Evolutionary conservation across 371 early-diverging fungal species (phyloP).

Genomic region (Rhizomucor miehei): DNA sequence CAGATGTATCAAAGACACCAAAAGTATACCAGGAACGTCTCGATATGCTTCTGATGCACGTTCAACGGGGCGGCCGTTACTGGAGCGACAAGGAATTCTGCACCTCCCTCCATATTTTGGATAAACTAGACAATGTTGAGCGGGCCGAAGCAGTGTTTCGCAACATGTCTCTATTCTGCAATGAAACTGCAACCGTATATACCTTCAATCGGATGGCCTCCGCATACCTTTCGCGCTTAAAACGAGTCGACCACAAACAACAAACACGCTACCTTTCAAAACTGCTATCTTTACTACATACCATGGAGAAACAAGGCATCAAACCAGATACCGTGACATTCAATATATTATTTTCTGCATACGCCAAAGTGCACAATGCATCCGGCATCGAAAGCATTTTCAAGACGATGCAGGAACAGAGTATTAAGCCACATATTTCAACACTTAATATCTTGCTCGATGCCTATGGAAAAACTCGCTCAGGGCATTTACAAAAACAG

Average conservation of each 20-base stretch:
- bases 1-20: slow-evolving; percentile 8
- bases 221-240: slow-evolving; percentile 26
- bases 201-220: slow-evolving; percentile 30
- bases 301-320: slow-evolving; percentile 18
- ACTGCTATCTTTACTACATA: slow-evolving; percentile 15
- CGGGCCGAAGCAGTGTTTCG: slow-evolving; percentile 31
- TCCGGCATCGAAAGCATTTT: slow-evolving; percentile 14
- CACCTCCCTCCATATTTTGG: slow-evolving; percentile 25
- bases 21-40: slow-evolving; percentile 20
- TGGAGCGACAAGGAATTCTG: slow-evolving; percentile 24
- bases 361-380: slow-evolving; percentile 12
- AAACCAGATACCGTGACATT: slow-evolving; percentile 22
- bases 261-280: slow-evolving; percentile 24
- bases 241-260: slow-evolving; percentile 12
- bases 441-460: slow-evolving; percentile 36
- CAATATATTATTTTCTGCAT: slow-evolving; percentile 29
- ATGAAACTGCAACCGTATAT: slow-evolving; percentile 9
- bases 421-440: slow-evolving; percentile 16
- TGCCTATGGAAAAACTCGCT: slow-evolving; percentile 15
- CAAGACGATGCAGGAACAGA: slow-evolving; percentile 8
- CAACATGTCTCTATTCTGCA: slow-evolving; percentile 17
- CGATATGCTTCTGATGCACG: slow-evolving; percentile 17
- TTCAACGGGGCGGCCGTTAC: slow-evolving; percentile 3
- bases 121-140: slow-evolving; percentile 20
- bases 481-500: neutral